These are phyloP conservation scores for Aspergillus sp. DNA, from an alignment of 2,329 filamentous ascomycete genomes.

Conservation along the genomic window DNA sequence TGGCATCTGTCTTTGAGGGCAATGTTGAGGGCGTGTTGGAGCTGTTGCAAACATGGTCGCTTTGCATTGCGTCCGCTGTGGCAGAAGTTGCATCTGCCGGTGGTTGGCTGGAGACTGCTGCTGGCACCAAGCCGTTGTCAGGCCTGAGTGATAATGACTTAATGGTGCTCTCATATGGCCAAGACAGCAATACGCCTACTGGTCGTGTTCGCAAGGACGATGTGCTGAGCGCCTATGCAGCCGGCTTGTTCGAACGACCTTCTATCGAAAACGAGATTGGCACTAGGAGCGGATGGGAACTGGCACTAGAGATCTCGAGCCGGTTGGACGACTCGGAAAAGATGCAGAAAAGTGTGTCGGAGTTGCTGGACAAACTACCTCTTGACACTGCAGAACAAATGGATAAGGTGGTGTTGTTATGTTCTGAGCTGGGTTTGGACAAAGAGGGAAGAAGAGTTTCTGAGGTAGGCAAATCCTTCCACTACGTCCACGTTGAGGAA, in stretches of 20 bases:
- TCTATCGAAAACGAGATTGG: constrained; percentile 29
- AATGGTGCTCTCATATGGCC: constrained; percentile 70
- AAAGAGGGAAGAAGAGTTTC: constrained; percentile 76
- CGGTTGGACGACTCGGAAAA: constrained; percentile 69
- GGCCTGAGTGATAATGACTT: constrained; percentile 75
- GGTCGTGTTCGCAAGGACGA: constrained; percentile 69
- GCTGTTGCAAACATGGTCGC: constrained; percentile 73
- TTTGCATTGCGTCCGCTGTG: constrained; percentile 70
- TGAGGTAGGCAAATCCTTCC: constrained; percentile 56
- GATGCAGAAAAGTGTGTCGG: constrained; percentile 68
- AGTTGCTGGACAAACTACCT: constrained; percentile 68
- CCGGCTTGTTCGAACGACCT: constrained; percentile 47
- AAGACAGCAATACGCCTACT: constrained; percentile 45
- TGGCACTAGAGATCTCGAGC: constrained; percentile 77
- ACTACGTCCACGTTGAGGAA: not conserved
- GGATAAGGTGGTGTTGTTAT: constrained; percentile 74
- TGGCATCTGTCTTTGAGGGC: constrained; percentile 78
- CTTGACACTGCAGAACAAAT: constrained; percentile 67
- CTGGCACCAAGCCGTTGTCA: constrained; percentile 53
- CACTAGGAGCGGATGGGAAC: constrained; percentile 74
- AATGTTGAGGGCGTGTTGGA: constrained; percentile 72
- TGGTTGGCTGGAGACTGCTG: constrained; percentile 68
- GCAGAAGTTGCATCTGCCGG: constrained; percentile 80
- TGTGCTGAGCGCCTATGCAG: constrained; percentile 71
- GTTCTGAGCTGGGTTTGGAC: constrained; percentile 72